Evolutionary conservation across 2,329 filamentous ascomycete genomes (phyloP), one percentile per base, ranked within the genome.

Genomic region (Neurospora crassa): DNA sequence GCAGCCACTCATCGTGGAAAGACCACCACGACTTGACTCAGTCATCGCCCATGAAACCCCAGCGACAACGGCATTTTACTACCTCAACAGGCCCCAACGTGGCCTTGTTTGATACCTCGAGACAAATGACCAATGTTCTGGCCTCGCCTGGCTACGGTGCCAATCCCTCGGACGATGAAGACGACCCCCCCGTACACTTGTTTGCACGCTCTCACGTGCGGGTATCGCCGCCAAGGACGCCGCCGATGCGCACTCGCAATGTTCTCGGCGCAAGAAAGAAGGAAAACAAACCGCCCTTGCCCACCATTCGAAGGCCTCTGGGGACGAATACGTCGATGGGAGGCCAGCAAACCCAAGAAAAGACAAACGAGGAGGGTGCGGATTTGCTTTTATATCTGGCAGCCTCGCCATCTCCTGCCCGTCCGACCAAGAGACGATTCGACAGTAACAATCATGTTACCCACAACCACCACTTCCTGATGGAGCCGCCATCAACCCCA

Each of bases 341-440:
- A 47, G 53, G 68, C 41, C 45, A 69, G 16, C 70, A 72, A 68
- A 70, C 63, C 70, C 40, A 91, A 90, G 78, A 63, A 63, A 63
- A 37, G 53, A 81, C 85, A 1, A 91, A 89, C 72, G 90, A 96
- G 78, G 92, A 97, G 78, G 94, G 93, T 40, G 92, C 91, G 18
- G 92, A 93, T 79, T 82, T 95, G 45, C 83, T 96, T 34, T 84
- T 95, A 47, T 97, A 95, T 80, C 88, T 98, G 18, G 94, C 94
- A 68, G 93, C 93, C 69, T 98, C 95, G 7, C 96, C 96, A 0
- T 97, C 94, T 0, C 93, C 94, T 0, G 93, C 92, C 67, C 89
- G 90, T 70, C 84, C 85, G 34, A 81, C 81, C 37, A 79, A 77
- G 68, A 87, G 82, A 29, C 53, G 53, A 18, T 63, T 63, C 29